Evolutionary conservation across 352 stramenopile species (phyloP).

Genomic region (Globisporangium nagaii): DNA sequence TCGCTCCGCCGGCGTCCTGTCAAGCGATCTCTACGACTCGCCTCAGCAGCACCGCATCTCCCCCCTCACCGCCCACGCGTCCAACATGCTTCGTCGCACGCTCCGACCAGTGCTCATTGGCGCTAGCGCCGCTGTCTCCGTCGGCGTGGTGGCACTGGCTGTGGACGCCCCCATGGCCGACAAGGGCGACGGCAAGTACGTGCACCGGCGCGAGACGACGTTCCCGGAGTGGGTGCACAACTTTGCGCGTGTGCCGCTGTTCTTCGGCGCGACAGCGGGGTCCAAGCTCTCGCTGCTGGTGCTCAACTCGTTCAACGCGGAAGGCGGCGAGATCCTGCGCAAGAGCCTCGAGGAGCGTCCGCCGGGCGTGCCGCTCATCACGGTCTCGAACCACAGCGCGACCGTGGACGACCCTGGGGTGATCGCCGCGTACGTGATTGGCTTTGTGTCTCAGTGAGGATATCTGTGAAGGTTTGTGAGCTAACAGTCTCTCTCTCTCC

Average conservation of each 20-base stretch:
- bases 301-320: slow-evolving; percentile 41
- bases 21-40: neutral
- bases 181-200: slow-evolving; percentile 42
- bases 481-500: neutral
- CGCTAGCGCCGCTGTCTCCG: slow-evolving; percentile 8
- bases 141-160: slow-evolving; percentile 30
- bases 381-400: slow-evolving; percentile 80
- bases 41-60: too few species aligned
- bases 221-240: slow-evolving; percentile 74
- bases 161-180: slow-evolving; percentile 62
- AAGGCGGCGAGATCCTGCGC: slow-evolving; percentile 41
- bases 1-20: too few species aligned
- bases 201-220: slow-evolving; percentile 16
- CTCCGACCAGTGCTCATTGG: slow-evolving; percentile 16
- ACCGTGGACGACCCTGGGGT: slow-evolving; percentile 76
- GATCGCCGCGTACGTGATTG: slow-evolving; percentile 48
- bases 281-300: slow-evolving; percentile 54
- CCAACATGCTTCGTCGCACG: slow-evolving; percentile 27
- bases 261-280: slow-evolving; percentile 31
- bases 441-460: neutral
- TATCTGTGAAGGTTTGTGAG: too few species aligned
- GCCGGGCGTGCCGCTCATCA: slow-evolving; percentile 55
- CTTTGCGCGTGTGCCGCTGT: slow-evolving; percentile 43
- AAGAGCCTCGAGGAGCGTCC: slow-evolving; percentile 39
- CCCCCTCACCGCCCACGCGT: too few species aligned